Percentiles rank a stretch among this genome's conserved stretches.
Conservation (phyloP, 345 rosid species). For the Sapria himalayana region DNA sequence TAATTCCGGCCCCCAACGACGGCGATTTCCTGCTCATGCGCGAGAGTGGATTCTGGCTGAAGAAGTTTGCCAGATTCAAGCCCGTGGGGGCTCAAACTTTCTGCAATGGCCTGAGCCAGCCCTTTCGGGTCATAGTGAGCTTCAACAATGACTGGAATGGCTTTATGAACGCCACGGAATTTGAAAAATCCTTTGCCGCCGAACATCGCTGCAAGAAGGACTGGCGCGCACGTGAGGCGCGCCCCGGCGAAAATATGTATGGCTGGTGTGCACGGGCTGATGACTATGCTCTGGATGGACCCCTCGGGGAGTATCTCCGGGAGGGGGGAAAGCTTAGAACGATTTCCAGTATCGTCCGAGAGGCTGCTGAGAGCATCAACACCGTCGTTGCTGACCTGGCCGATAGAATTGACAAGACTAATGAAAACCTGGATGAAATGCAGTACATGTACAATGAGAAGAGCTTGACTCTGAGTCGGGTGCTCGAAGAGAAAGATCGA, state of each 20-base stretch:
- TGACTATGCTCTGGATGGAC: conserved; percentile 35
- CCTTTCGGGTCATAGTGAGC: conserved; percentile 30
- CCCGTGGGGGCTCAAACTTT: conserved; percentile 31
- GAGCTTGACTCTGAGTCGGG: conserved; percentile 35
- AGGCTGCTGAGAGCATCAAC: conserved; percentile 18
- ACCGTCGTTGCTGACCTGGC: conserved; percentile 34
- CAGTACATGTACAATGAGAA: conserved; percentile 37
- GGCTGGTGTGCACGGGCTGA: conserved; percentile 77
- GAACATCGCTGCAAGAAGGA: conserved; percentile 25
- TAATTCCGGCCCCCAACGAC: conserved; percentile 12
- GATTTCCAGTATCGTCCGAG: conserved; percentile 26
- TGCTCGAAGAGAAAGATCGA: conserved; percentile 51
- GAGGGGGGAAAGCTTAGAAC: conserved; percentile 37
- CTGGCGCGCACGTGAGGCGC: conserved; percentile 22
- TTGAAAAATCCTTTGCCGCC: conserved; percentile 44
- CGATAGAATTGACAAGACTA: conserved; percentile 30
- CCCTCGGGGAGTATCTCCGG: conserved; percentile 49
- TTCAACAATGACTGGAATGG: conserved; percentile 51
- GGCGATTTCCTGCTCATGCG: conserved; percentile 6
- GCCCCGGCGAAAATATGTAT: conserved; percentile 21
- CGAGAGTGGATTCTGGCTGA: conserved; percentile 33
- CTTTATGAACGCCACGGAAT: conserved; percentile 26
- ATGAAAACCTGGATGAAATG: conserved; percentile 31
- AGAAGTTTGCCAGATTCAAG: conserved; percentile 32
- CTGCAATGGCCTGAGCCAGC: conserved; percentile 18